Conservation (phyloP, 768 basidiomycete genomes). For the Suillus luteus region DNA sequence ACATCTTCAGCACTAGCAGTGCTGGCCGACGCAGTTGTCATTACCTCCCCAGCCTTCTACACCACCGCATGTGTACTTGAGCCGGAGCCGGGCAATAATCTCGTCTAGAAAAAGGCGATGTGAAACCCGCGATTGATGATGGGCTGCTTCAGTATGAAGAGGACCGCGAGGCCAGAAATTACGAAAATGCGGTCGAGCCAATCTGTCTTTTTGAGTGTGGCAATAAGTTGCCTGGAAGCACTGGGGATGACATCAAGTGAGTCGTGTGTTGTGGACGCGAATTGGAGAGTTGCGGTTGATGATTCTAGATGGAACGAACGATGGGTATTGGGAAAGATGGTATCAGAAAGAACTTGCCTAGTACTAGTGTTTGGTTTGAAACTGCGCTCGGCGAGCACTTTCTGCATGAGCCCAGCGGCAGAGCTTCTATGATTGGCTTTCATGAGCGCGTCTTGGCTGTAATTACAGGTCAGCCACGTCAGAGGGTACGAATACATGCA, state of each 20-base stretch:
- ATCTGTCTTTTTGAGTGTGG: slow-evolving; percentile 86
- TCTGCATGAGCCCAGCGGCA: slow-evolving; percentile 85
- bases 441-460: slow-evolving; percentile 84
- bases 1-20: no score
- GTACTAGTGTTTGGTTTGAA: slow-evolving; percentile 86
- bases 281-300: slow-evolving; percentile 74
- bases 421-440: slow-evolving; percentile 80
- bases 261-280: slow-evolving; percentile 79
- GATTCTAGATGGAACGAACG: slow-evolving; percentile 50
- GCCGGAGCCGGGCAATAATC: slow-evolving; percentile 69
- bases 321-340: neutral
- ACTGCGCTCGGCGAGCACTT: slow-evolving; percentile 87
- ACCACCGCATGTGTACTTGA: no score
- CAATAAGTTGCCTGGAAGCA: slow-evolving; percentile 84
- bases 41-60: no score
- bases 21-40: no score
- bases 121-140: slow-evolving; percentile 77
- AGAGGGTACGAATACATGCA: neutral
- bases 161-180: slow-evolving; percentile 79
- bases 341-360: slow-evolving; percentile 51
- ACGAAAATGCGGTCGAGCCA: slow-evolving; percentile 92
- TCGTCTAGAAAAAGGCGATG: slow-evolving; percentile 88
- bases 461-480: slow-evolving; percentile 6
- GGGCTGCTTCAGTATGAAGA: slow-evolving; percentile 87
- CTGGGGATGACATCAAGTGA: slow-evolving; percentile 67